Conservation (phyloP, 2,329 filamentous ascomycete genomes). For the Cladophialophora psammophila region DNA sequence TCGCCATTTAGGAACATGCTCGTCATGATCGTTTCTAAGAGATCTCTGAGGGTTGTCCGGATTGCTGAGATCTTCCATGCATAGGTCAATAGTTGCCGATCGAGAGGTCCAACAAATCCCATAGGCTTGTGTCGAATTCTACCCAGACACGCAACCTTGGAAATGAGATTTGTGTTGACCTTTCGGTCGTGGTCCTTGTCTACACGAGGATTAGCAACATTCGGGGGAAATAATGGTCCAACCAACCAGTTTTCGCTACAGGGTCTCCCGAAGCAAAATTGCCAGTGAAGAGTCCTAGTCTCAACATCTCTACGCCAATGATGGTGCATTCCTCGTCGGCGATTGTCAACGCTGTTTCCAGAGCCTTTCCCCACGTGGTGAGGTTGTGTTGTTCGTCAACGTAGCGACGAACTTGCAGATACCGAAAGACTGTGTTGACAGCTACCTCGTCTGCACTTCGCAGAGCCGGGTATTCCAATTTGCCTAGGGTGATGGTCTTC, state of each 20-base stretch:
- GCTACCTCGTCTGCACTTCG: constrained; percentile 75
- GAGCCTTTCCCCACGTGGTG: constrained; percentile 81
- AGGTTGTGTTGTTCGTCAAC: constrained; percentile 78
- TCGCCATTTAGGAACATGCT: constrained; percentile 84
- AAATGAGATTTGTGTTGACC: constrained; percentile 78
- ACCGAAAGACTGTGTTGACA: constrained; percentile 82
- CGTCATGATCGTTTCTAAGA: constrained; percentile 81
- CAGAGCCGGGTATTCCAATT: constrained; percentile 35
- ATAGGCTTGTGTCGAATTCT: constrained; percentile 82
- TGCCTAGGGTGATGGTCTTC: constrained; percentile 64
- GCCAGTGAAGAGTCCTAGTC: constrained; percentile 77
- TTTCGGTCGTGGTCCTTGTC: constrained; percentile 68
- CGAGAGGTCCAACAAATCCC: constrained; percentile 93
- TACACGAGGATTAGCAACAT: constrained; percentile 46
- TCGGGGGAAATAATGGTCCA: not conserved
- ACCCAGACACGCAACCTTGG: constrained; percentile 82
- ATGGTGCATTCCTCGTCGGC: constrained; percentile 79
- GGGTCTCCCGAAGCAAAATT: constrained; percentile 62
- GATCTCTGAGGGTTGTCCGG: constrained; percentile 78
- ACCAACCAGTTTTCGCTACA: constrained; percentile 31
- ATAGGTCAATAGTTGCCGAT: constrained; percentile 86
- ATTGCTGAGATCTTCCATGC: constrained; percentile 82
- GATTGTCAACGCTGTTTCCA: constrained; percentile 72
- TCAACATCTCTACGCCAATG: constrained; percentile 83
- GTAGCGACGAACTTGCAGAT: constrained; percentile 88